Base-by-base conservation (phyloP, 23 red algal species). In the Cyanidioschyzon merolae region DNA sequence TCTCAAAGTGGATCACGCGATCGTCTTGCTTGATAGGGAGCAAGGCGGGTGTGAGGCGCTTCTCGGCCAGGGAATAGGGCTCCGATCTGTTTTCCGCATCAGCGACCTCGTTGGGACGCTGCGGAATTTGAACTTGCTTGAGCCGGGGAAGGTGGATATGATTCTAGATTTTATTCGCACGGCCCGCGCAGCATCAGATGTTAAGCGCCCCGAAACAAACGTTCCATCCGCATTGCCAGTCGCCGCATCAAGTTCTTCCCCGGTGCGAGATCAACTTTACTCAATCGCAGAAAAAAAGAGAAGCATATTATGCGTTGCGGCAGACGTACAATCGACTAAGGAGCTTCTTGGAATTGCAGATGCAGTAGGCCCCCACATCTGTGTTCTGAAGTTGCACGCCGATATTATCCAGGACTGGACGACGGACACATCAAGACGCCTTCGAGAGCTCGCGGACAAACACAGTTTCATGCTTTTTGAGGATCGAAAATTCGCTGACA, bases 401-500 rank as follows among this genome's bases (percentile, higher is more conserved):
- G 93, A 97, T 74, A 97, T 86, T 40, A 74, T 97, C 26, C 54
- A 74, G 57, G 87, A 97, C 80, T 97, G 93, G 93, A 79, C 75
- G 63, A 74, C 50, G 27, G 85, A 77, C 1, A 91, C 86, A 0
- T 80, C 74, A 37, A 68, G 57, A 2, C 76, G 79, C 15, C 39
- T 97, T 30, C 54, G 40, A 1, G 85, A 82, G 51, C 35, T 90
- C 3, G 88, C 93, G 0, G 77, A 81, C 39, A 38, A 74, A 27
- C 88, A 91, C 40, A 45, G 90, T 16, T 97, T 97, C 68, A 29
- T 97, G 50, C 39, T 97, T 17, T 97, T 97, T 77, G 93, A 97
- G 74, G 93, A 97, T 50, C 67, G 93, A 29, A 97, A 97, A 68
- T 91, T 97, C 81, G 93, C 93, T 27, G 93, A 97, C 57, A 97